Conservation (phyloP, 371 early-diverging fungal genomes). For the Syncephalastrum sp. region DNA sequence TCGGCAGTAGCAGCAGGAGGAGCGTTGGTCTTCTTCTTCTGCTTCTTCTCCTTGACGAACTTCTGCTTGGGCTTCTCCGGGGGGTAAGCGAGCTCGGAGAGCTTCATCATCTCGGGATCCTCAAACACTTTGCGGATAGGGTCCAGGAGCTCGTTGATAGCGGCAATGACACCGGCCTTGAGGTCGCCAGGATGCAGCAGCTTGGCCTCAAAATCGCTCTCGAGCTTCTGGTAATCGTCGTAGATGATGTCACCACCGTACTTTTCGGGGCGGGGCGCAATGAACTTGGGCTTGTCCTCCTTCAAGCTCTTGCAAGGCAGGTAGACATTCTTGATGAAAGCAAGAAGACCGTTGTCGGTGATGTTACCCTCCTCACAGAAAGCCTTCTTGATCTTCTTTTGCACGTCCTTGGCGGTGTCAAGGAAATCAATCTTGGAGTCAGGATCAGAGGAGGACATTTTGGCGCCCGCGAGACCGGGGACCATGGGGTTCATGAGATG, state of each 20-base stretch:
- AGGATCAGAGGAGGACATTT: slow-evolving; percentile 99
- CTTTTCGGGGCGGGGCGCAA: slow-evolving; percentile 79
- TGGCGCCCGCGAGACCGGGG: slow-evolving; percentile 94
- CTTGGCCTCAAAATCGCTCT: slow-evolving; percentile 85
- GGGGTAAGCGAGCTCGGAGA: slow-evolving; percentile 73
- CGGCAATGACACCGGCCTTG: slow-evolving; percentile 86
- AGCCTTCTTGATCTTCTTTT: slow-evolving; percentile 94
- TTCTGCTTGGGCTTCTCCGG: slow-evolving; percentile 38
- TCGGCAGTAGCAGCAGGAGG: too few species aligned
- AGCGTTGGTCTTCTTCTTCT: slow-evolving; percentile 9
- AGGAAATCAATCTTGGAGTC: slow-evolving; percentile 98
- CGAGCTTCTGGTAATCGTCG: slow-evolving; percentile 72
- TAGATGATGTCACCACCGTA: slow-evolving; percentile 86
- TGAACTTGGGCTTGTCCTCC: slow-evolving; percentile 62
- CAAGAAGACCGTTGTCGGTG: slow-evolving; percentile 91
- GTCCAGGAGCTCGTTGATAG: slow-evolving; percentile 86
- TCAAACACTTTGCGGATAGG: slow-evolving; percentile 89
- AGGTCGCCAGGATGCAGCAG: slow-evolving; percentile 97
- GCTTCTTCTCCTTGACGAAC: slow-evolving; percentile 17
- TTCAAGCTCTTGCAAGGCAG: slow-evolving; percentile 79
- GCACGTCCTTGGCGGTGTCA: slow-evolving; percentile 85
- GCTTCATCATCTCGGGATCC: slow-evolving; percentile 60
- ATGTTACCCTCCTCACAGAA: slow-evolving; percentile 99
- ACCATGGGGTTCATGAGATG: slow-evolving; percentile 99
- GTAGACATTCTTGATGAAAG: slow-evolving; percentile 89